Conservation (phyloP, 768 basidiomycete species). For the Stropharia rugosoannulata region DNA sequence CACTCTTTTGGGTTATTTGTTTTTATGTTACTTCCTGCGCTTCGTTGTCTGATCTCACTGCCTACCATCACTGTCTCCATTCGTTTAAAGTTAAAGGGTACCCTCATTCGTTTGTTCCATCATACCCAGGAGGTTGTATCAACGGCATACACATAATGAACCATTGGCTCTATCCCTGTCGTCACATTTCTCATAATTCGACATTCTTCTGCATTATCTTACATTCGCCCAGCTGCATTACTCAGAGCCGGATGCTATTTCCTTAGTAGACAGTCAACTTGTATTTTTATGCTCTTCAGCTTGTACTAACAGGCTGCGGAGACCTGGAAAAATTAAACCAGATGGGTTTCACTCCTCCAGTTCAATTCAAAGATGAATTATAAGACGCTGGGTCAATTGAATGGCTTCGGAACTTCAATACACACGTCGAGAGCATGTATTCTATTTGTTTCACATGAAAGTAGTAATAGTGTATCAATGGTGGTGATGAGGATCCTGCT, state of each 20-base stretch:
- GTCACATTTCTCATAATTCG: conserved; percentile 24
- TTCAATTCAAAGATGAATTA: too few species aligned
- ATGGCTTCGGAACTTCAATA: neutral
- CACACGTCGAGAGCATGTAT: conserved; percentile 1
- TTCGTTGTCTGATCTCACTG: conserved; percentile 14
- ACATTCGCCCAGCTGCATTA: conserved; percentile 44
- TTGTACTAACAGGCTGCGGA: conserved; percentile 17
- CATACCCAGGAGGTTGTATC: conserved; percentile 45
- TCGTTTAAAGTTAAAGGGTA: conserved; percentile 14
- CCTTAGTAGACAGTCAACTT: conserved; percentile 50
- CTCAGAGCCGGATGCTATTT: conserved; percentile 45
- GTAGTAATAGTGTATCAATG: conserved; percentile 39
- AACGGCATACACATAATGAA: conserved; percentile 37
- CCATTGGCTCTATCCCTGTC: conserved; percentile 29
- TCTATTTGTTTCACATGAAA: conserved; percentile 17
- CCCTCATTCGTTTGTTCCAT: conserved; percentile 15
- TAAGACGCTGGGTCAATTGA: neutral
- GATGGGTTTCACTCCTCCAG: neutral
- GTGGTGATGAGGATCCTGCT: conserved; percentile 82
- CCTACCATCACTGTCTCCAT: conserved; percentile 21
- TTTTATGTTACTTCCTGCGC: conserved; percentile 15
- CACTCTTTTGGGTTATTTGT: conserved; percentile 22
- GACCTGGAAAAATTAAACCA: conserved; percentile 15
- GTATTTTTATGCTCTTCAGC: conserved; percentile 49
- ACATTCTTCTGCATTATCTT: conserved; percentile 29